phyloP scores from a whole-genome alignment of 345 rosid species.

The Rhodamnia rubescens region DNA sequence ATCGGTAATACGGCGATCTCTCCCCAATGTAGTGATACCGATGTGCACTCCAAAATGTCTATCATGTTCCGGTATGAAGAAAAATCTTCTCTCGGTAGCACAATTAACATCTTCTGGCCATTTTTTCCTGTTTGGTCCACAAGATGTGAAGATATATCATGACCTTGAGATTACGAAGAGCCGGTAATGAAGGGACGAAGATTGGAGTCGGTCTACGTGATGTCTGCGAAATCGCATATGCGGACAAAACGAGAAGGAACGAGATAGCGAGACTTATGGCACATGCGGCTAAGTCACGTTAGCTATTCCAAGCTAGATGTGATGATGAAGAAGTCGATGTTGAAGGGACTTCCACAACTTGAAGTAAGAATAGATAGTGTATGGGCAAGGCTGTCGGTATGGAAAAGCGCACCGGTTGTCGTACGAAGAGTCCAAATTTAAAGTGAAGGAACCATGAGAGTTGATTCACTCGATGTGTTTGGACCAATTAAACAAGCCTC shows the following conservation, averaged over 20 bases:
- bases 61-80: neutral
- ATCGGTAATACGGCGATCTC: neutral
- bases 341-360: too few species aligned
- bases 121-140: constrained; percentile 1
- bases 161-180: neutral
- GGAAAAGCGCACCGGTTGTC: too few species aligned
- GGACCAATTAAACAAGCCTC: too few species aligned
- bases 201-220: neutral
- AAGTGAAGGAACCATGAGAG: too few species aligned
- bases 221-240: neutral
- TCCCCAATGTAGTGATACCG: neutral
- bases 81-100: neutral
- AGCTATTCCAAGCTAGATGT: too few species aligned
- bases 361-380: too few species aligned
- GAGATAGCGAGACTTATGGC: too few species aligned
- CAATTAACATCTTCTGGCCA: neutral
- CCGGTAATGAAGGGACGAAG: neutral
- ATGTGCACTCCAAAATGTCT: neutral
- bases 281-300: too few species aligned
- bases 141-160: neutral
- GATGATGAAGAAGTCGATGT: too few species aligned
- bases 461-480: too few species aligned
- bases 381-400: too few species aligned
- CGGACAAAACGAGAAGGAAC: neutral
- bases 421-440: too few species aligned